Conservation (phyloP, 2,329 filamentous ascomycete genomes). For the Fusarium tupiense region DNA sequence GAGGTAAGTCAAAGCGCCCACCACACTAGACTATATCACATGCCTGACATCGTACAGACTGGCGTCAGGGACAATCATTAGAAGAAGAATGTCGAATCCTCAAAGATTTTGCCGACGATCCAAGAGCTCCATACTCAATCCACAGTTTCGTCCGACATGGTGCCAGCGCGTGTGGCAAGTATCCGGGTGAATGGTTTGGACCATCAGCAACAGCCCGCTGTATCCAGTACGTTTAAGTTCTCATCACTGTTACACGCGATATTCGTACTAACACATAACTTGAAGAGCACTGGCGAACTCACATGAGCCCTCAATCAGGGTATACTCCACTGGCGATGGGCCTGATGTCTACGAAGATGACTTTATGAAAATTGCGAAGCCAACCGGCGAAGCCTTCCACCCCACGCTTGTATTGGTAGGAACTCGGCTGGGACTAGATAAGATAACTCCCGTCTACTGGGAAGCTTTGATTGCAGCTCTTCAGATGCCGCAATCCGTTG, state of each 20-base stretch:
- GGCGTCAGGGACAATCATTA: slow-evolving; percentile 71
- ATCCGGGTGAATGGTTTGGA: slow-evolving; percentile 98
- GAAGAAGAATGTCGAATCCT: slow-evolving; percentile 76
- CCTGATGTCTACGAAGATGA: slow-evolving; percentile 93
- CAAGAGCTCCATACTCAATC: slow-evolving; percentile 89
- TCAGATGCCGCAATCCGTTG: slow-evolving; percentile 91
- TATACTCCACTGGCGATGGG: slow-evolving; percentile 90
- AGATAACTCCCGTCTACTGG: slow-evolving; percentile 94
- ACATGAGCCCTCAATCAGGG: slow-evolving; percentile 72
- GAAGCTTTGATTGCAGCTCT: slow-evolving; percentile 87
- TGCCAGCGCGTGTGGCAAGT: slow-evolving; percentile 87
- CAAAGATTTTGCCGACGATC: slow-evolving; percentile 86
- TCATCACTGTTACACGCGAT: neutral
- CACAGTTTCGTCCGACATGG: slow-evolving; percentile 94
- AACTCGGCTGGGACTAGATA: slow-evolving; percentile 90
- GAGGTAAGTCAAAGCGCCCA: slow-evolving; percentile 64
- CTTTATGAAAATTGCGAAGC: slow-evolving; percentile 80
- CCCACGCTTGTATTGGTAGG: slow-evolving; percentile 91
- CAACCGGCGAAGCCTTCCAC: slow-evolving; percentile 72
- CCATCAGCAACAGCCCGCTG: slow-evolving; percentile 95
- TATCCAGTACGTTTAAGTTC: slow-evolving; percentile 77
- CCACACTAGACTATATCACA: neutral
- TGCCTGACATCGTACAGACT: slow-evolving; percentile 61
- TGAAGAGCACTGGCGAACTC: slow-evolving; percentile 77
- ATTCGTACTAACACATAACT: neutral